These are phyloP conservation scores for Candida dendrica DNA, from an alignment of 805 yeast species.

Conservation along the genomic window DNA sequence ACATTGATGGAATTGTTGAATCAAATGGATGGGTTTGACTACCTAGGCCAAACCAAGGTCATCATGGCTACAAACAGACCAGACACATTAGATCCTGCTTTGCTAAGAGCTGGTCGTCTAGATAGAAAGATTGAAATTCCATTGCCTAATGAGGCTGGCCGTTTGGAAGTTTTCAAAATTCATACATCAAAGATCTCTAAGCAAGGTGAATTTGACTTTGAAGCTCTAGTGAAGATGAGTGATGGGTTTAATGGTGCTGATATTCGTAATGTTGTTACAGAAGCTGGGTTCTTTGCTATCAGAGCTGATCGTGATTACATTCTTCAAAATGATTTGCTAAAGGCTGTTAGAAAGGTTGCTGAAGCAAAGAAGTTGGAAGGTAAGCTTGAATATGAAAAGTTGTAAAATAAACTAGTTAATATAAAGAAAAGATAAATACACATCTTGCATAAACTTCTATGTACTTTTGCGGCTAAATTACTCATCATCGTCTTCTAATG, in stretches of 20 bases:
- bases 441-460: no score
- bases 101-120: conserved; percentile 93
- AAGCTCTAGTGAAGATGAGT: conserved; percentile 95
- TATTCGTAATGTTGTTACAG: conserved; percentile 94
- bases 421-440: not conserved
- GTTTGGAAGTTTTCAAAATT: conserved; percentile 89
- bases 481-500: not conserved
- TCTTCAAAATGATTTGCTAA: conserved; percentile 88
- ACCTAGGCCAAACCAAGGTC: conserved; percentile 91
- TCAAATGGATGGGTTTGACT: conserved; percentile 98
- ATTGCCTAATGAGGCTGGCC: conserved; percentile 91
- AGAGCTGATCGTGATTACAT: conserved; percentile 96
- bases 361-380: conserved; percentile 97
- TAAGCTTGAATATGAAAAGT: conserved; percentile 87
- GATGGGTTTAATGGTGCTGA: conserved; percentile 99
- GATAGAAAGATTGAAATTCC: conserved; percentile 95
- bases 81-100: conserved; percentile 94
- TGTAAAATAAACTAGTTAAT: conserved; percentile 31
- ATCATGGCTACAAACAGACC: conserved; percentile 99
- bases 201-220: conserved; percentile 94
- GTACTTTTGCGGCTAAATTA: no score
- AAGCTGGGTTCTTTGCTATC: conserved; percentile 96
- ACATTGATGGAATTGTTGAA: conserved; percentile 94
- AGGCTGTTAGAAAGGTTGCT: conserved; percentile 95
- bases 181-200: conserved; percentile 81